Base-by-base conservation (phyloP, 2,329 filamentous ascomycete genomes). In the Colletotrichum tofieldiae region DNA sequence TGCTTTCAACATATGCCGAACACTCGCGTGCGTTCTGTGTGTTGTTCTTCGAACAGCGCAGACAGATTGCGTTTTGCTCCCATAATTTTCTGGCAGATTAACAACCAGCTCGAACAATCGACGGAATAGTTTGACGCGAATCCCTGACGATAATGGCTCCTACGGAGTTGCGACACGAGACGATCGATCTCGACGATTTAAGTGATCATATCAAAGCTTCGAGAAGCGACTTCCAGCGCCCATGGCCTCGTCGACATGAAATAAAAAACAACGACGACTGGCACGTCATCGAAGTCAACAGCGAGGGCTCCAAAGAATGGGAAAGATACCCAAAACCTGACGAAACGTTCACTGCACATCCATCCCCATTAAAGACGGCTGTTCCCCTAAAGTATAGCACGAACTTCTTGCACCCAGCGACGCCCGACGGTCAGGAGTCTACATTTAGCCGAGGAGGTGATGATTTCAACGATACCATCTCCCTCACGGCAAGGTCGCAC, bases 181-280 rank as follows among this genome's bases (percentile, higher is more conserved):
- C 65, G 37, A 72, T 72, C 52, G n/a, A 60, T 8, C 59, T 72
- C 23, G 23, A 58, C 45, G 69, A 72, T 18, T 35, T 72, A 5
- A 43, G 23, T 45, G 37, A 58, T 14, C 69, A 63, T 20, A 62
- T 58, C 39, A 45, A 35, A 20, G 14, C 45, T 12, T 59, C 69
- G 5, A 32, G 23, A 49, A 37, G 39, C 26, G 39, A 18, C 0
- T 26, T 47, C 0, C 35, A 47, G n/a, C 52, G 65, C 18, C 37
- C 59, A 16, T 56, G 64, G 65, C 45, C 65, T 1, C 58, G 59
- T 5, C 52, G 54, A 23, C 16, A 55, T 14, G 49, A n/a, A 18
- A 60, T 45, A 11, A 20, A 59, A 26, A 16, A 52, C 26, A n/a
- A 41, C 18, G 59, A 47, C 37, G 59, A 49, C 11, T 68, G 65